Evolutionary conservation across 1,284 basidiomycete species (phyloP).

Genomic region (Puccinia brachypodii): DNA sequence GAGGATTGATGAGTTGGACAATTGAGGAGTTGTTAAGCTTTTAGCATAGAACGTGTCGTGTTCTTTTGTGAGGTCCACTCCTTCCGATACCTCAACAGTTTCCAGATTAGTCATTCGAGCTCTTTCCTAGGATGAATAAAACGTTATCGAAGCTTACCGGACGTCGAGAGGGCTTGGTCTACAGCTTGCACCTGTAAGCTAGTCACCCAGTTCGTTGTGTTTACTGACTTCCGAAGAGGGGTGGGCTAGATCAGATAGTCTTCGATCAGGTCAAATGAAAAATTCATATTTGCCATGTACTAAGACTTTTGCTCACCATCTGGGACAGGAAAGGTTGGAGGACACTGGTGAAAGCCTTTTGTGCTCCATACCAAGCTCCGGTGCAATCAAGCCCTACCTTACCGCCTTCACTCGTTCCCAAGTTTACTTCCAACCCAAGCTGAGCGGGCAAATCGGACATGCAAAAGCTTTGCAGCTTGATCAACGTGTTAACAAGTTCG

Average conservation of each 20-base stretch:
- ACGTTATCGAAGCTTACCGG: background rate
- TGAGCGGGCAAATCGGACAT: constrained; percentile 1
- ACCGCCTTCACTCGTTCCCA: background rate
- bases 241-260: background rate
- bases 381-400: background rate
- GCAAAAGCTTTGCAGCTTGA: constrained; percentile 22
- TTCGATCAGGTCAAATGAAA: background rate
- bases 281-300: background rate
- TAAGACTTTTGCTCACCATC: constrained; percentile 11
- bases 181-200: background rate
- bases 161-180: constrained; percentile 6
- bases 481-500: background rate
- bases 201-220: constrained; percentile 11
- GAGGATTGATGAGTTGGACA: constrained; percentile 49
- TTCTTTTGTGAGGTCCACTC: constrained; percentile 17
- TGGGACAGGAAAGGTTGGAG: constrained; percentile 11
- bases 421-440: constrained; percentile 12
- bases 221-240: background rate
- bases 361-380: constrained; percentile 19
- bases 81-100: background rate
- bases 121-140: too few species aligned
- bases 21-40: constrained; percentile 51
- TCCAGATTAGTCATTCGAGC: background rate
- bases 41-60: constrained; percentile 53
- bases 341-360: background rate